Conservation (phyloP, 2,329 filamentous ascomycete genomes). For the Sarocladium oryzae region DNA sequence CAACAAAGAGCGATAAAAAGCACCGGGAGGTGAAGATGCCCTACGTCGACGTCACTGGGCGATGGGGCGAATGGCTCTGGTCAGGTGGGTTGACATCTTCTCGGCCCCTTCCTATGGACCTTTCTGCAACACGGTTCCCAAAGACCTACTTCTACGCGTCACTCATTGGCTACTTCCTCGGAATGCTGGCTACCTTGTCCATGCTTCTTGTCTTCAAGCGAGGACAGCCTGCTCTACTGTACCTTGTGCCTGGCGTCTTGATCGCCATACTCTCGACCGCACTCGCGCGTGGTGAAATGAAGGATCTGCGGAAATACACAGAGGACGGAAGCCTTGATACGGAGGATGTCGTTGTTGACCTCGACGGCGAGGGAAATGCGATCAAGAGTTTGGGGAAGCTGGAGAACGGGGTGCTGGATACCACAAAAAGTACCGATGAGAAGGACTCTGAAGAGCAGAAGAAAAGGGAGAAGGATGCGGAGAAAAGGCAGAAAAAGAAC, state of each 20-base stretch:
- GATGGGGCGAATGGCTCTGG: conserved; percentile 85
- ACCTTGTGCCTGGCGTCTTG: conserved; percentile 83
- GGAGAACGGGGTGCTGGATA: conserved; percentile 31
- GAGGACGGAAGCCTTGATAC: conserved; percentile 60
- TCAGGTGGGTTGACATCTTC: conserved; percentile 29
- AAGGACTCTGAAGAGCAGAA: conserved; percentile 21
- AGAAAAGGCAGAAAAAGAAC: conserved; percentile 14
- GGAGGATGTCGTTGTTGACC: conserved; percentile 47
- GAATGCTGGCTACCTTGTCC: conserved; percentile 68
- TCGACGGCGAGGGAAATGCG: conserved; percentile 42
- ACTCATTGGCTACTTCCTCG: conserved; percentile 67
- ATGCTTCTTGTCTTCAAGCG: conserved; percentile 74
- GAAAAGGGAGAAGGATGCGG: conserved; percentile 13
- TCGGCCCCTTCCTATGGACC: conserved; percentile 20
- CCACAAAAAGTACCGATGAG: conserved; percentile 22
- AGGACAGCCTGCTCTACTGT: conserved; percentile 84
- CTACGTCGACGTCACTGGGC: conserved; percentile 56
- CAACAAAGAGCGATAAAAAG: conserved; percentile 31
- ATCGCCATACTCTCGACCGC: conserved; percentile 70
- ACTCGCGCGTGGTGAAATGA: conserved; percentile 61
- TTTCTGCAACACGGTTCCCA: conserved; percentile 51
- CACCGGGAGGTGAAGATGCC: conserved; percentile 43
- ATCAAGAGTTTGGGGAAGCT: conserved; percentile 33
- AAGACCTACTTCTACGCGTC: conserved; percentile 83
- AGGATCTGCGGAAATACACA: conserved; percentile 73